Base-by-base conservation (phyloP, 2,329 filamentous ascomycete genomes). In the Ilyonectria sp. region DNA sequence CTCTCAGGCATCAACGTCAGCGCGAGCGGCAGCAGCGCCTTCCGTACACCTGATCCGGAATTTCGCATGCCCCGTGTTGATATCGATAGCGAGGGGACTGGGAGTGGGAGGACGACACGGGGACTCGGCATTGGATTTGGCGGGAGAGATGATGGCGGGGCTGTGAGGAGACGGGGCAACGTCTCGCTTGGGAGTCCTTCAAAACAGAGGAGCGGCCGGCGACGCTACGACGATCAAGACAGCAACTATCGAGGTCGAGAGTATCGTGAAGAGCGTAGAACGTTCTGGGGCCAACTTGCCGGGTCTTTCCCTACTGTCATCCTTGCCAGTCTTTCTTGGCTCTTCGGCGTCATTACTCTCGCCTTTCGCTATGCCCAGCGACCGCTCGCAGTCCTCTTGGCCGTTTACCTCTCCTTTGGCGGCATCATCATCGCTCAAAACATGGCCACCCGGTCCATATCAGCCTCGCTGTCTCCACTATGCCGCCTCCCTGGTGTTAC, bases 401-500 rank as follows among this genome's bases (percentile, higher is more conserved):
- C 91, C 13, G 76, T 90, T 50, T 91, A 92, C 75, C 79, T 93
- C 13, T 82, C 88, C 40, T 82, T 90, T 31, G 89, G 90, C 55
- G 82, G 86, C 21, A 78, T 89, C 55, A 87, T 91, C 44, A 81
- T 93, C 23, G 83, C 87, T 2, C 86, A 88, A 52, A 92, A 90
- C 75, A 86, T 92, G 75, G 78, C 92, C 33, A 90, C 88, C 17
- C 85, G 84, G 54, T 91, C 89, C 2, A 79, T 92, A 60, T 85
- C 86, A 54, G 81, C 86, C 10, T 90, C 91, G 0, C 79, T 95
- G 2, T 90, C 91, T 1, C 92, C 93, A 0, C 72, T 95, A 21
- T 95, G 93, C 75, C 86, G 87, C 21, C 81, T 95, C 2, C 93
- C 93, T 0, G 91, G 91, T 35, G 85, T 83, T 2, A 88, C 89